A percentile compares a stretch with the other conserved stretches of the same genome.
These are phyloP conservation scores for Aspergillus fijiensis DNA, from an alignment of 2,329 filamentous ascomycete genomes.

Conservation along the genomic window DNA sequence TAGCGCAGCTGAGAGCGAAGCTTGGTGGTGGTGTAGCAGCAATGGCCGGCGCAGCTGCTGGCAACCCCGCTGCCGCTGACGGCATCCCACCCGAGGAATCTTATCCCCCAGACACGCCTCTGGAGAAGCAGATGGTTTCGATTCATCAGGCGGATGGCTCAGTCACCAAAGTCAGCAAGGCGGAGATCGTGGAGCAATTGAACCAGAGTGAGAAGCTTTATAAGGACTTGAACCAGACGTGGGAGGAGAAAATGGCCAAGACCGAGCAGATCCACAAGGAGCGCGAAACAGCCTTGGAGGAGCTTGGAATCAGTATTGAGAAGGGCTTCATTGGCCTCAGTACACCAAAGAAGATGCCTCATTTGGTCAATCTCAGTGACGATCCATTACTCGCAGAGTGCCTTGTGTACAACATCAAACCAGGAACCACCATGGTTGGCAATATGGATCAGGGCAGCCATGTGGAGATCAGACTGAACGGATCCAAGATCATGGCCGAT, in stretches of 20 bases:
- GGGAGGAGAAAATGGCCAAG: conserved; percentile 93
- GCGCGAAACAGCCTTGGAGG: conserved; percentile 88
- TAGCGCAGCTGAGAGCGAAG: conserved; percentile 82
- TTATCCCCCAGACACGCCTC: conserved; percentile 87
- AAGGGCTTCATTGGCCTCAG: conserved; percentile 95
- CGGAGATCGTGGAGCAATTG: conserved; percentile 94
- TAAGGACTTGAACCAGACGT: conserved; percentile 94
- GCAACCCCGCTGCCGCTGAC: conserved; percentile 36
- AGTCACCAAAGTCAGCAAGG: conserved; percentile 94
- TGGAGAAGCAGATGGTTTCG: conserved; percentile 95
- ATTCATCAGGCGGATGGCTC: conserved; percentile 83
- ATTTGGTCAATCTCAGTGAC: conserved; percentile 96
- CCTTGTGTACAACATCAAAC: conserved; percentile 96
- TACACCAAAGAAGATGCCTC: conserved; percentile 98
- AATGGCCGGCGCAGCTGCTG: conserved; percentile 41
- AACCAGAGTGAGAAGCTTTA: conserved; percentile 96
- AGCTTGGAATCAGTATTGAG: conserved; percentile 97
- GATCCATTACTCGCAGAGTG: conserved; percentile 92
- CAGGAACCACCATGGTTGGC: conserved; percentile 88
- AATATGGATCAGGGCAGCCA: conserved; percentile 83
- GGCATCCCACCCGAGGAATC: conserved; percentile 67
- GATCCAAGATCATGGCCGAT: conserved; percentile 85
- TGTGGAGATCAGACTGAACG: conserved; percentile 89
- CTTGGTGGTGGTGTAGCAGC: conserved; percentile 60
- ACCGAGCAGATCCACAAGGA: conserved; percentile 98